Percentiles rank a stretch among this genome's conserved stretches.
Conservation (phyloP, 2,329 filamentous ascomycete species). For the Calonectria pseudoreteaudii region DNA sequence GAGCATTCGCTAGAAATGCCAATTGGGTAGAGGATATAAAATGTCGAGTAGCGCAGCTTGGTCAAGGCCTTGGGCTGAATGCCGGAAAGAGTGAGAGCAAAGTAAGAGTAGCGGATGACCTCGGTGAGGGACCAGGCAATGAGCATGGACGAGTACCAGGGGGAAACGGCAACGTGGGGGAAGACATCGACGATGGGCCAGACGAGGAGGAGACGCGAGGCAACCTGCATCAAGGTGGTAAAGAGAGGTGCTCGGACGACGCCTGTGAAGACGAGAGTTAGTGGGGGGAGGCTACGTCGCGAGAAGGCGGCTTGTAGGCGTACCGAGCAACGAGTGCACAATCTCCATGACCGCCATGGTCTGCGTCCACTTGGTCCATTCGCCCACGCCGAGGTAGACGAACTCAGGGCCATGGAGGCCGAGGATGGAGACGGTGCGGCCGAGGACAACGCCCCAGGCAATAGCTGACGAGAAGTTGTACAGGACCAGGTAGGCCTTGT, state of each 20-base stretch:
- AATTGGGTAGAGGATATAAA: slow-evolving; percentile 91
- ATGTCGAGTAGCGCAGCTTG: slow-evolving; percentile 92
- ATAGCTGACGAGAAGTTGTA: slow-evolving; percentile 86
- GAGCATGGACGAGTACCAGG: slow-evolving; percentile 82
- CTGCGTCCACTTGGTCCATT: slow-evolving; percentile 84
- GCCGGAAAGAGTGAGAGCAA: slow-evolving; percentile 77
- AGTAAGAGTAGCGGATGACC: slow-evolving; percentile 93
- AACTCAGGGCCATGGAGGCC: slow-evolving; percentile 64
- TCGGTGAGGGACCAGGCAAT: slow-evolving; percentile 91
- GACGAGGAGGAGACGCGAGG: slow-evolving; percentile 87
- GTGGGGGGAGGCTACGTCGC: background rate
- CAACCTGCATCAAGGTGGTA: slow-evolving; percentile 92
- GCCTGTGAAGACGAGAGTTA: slow-evolving; percentile 59
- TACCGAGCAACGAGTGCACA: slow-evolving; percentile 82
- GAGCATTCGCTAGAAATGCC: slow-evolving; percentile 90
- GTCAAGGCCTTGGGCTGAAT: slow-evolving; percentile 74
- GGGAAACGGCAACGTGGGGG: slow-evolving; percentile 70
- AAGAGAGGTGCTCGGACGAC: slow-evolving; percentile 86
- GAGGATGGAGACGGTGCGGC: slow-evolving; percentile 70
- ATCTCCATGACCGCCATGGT: slow-evolving; percentile 87
- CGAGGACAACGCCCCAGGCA: slow-evolving; percentile 83
- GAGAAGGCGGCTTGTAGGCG: slow-evolving; percentile 37
- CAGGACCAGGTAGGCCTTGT: slow-evolving; percentile 78
- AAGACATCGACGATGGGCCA: slow-evolving; percentile 86
- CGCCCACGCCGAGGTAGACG: slow-evolving; percentile 72